Percentiles rank a stretch among this genome's conserved stretches.
These are phyloP conservation scores for Erysimum pusillum DNA, from an alignment of 441 rosid species.

Conservation along the genomic window DNA sequence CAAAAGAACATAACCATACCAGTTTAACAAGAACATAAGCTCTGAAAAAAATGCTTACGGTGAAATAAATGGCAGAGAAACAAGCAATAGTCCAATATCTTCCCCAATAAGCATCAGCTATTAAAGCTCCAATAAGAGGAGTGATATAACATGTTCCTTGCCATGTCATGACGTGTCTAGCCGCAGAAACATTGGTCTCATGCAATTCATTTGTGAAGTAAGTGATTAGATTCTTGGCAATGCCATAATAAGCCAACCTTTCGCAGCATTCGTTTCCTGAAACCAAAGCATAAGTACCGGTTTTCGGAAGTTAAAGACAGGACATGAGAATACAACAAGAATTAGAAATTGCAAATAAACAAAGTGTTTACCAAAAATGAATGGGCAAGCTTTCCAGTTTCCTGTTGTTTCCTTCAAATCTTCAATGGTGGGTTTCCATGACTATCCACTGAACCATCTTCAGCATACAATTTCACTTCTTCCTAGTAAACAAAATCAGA, in stretches of 20 bases:
- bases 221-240: conserved; percentile 81
- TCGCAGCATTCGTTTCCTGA: conserved; percentile 77
- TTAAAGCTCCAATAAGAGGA: conserved; percentile 84
- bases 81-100: conserved; percentile 91
- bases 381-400: conserved; percentile 75
- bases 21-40: not conserved
- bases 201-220: conserved; percentile 74
- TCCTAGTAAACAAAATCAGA: not conserved
- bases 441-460: conserved; percentile 62
- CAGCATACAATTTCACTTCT: conserved; percentile 47
- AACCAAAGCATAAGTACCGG: not conserved
- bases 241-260: conserved; percentile 88
- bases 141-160: conserved; percentile 87
- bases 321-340: not conserved
- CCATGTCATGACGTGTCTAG: conserved; percentile 87
- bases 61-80: conserved; percentile 79
- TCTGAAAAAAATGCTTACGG: conserved; percentile 51
- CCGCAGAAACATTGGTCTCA: conserved; percentile 74
- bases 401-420: conserved; percentile 60
- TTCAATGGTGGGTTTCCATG: conserved; percentile 56
- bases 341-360: not conserved
- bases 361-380: conserved; percentile 56
- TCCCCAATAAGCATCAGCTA: conserved; percentile 96
- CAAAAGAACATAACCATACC: not conserved
- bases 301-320: not conserved